A percentile compares a stretch with the other conserved stretches of the same genome.
Conservation (phyloP, 768 basidiomycete genomes). For the Amylocystis lapponica region DNA sequence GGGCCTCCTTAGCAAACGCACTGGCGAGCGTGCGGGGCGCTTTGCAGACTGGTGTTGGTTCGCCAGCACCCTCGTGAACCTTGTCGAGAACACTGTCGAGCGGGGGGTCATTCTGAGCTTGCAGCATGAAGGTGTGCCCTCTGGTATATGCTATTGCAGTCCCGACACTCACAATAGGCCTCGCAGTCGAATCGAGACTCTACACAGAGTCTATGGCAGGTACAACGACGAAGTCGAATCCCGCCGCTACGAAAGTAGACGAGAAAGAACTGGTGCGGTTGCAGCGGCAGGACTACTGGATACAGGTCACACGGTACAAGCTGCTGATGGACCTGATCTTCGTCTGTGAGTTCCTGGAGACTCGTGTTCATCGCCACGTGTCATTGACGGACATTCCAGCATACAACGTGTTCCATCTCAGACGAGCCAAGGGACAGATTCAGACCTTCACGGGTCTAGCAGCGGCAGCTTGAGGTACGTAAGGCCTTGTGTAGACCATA, state of each 20-base stretch:
- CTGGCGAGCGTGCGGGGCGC: slow-evolving; percentile 64
- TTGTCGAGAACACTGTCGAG: slow-evolving; percentile 83
- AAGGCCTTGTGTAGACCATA: not conserved
- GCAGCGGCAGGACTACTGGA: slow-evolving; percentile 70
- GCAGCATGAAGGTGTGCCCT: slow-evolving; percentile 51
- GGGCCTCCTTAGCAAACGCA: slow-evolving; percentile 58
- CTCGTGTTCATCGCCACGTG: not conserved
- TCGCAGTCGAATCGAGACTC: slow-evolving; percentile 62
- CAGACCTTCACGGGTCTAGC: slow-evolving; percentile 64
- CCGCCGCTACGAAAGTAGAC: slow-evolving; percentile 51
- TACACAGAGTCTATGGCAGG: slow-evolving; percentile 71
- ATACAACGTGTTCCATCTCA: slow-evolving; percentile 72
- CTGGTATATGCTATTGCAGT: not conserved
- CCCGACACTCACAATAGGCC: not conserved
- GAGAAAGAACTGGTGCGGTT: slow-evolving; percentile 66
- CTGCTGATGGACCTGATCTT: slow-evolving; percentile 82
- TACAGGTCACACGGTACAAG: slow-evolving; percentile 64
- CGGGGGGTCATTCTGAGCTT: slow-evolving; percentile 60
- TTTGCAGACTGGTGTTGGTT: slow-evolving; percentile 90
- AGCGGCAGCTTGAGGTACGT: slow-evolving; percentile 70
- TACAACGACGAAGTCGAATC: slow-evolving; percentile 64
- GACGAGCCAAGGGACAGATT: slow-evolving; percentile 51
- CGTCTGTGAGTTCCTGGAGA: slow-evolving; percentile 53
- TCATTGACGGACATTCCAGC: slow-evolving; percentile 38
- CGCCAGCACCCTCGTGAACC: slow-evolving; percentile 66